Base-by-base conservation (phyloP, 2,329 filamentous ascomycete species). In the Pseudopithomyces chartarum region DNA sequence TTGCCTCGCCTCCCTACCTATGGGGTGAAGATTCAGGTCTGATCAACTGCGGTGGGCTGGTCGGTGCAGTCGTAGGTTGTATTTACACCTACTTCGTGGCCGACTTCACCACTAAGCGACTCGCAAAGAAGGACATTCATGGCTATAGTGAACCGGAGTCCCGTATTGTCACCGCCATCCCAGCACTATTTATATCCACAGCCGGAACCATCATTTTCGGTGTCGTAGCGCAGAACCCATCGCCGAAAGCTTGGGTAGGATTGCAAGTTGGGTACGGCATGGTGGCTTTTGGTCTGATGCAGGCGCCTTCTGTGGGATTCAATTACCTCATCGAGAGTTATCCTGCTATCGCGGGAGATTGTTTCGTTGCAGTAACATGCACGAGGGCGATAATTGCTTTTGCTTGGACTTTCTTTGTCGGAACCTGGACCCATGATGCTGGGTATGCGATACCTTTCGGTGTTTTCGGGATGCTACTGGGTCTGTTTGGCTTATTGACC, bases 391-490 rank as follows among this genome's bases (percentile, higher is more conserved):
- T 84, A 5, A 77, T 86, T 8, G 75, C 78, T 0, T 85, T 85
- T 60, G 77, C 81, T 0, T 85, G 82, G 82, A 82, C 81, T 0
- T 84, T 84, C 53, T 84, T 85, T 43, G 79, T 81, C 0, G 76
- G 76, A 2, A 70, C 78, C 3, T 85, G 82, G 83, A 74, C 83
- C 0, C 61, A 70, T 1, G 46, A 69, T 0, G 67, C 64, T 0
- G 83, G 83, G 0, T 61, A 78, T 1, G 77, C 82, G 0, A 69
- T 82, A 51, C 78, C 82, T 0, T 85, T 85, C 65, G 83, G 82
- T 0, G 78, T 84, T 2, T 84, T 84, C 58, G 81, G 79, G 0
- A 79, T 81, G 68, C 62, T 84, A 2, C 80, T 84, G 79, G 82
- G 79, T 0, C 23, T 82, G 0, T 84, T 85, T 61, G 64, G 65